Evolutionary conservation across 306 rosid genomes (phyloP).

Genomic region (Glycyrrhiza uralensis): DNA sequence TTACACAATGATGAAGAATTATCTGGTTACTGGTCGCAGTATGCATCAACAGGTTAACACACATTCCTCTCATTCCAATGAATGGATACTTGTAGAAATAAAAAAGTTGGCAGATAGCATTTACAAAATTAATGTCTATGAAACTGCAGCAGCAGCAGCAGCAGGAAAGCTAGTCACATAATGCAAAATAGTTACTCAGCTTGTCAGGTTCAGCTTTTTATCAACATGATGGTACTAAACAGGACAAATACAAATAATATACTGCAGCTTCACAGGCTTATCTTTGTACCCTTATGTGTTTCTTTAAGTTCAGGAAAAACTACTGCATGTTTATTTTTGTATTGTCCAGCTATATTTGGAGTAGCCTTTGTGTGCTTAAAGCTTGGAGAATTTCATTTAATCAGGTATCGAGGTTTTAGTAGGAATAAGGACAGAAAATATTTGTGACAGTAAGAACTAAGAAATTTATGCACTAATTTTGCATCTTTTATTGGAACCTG

Average conservation of each 20-base stretch:
- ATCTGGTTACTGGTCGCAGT: background rate
- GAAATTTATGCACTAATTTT: constrained; percentile 7
- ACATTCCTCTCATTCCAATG: background rate
- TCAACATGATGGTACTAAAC: background rate
- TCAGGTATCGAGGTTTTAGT: constrained; percentile 3
- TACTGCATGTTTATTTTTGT: background rate
- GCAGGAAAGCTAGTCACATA: background rate
- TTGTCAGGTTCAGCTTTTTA: background rate
- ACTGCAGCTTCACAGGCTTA: background rate
- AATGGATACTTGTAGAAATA: background rate
- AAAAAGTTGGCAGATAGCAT: background rate
- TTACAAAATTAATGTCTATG: background rate
- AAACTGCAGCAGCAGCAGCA: background rate
- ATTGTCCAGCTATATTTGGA: background rate
- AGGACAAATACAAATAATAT: constrained; percentile 9
- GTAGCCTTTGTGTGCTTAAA: background rate
- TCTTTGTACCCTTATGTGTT: background rate
- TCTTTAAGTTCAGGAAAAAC: background rate
- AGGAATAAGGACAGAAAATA: background rate
- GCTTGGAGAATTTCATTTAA: background rate
- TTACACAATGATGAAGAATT: background rate
- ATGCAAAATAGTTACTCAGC: constrained; percentile 8
- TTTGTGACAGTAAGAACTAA: background rate
- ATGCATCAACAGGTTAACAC: background rate
- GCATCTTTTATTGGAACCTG: background rate